Percentiles rank a stretch among this genome's conserved stretches.
Conservation (phyloP, 352 stramenopile species). For the Phytopythium helicoides region DNA sequence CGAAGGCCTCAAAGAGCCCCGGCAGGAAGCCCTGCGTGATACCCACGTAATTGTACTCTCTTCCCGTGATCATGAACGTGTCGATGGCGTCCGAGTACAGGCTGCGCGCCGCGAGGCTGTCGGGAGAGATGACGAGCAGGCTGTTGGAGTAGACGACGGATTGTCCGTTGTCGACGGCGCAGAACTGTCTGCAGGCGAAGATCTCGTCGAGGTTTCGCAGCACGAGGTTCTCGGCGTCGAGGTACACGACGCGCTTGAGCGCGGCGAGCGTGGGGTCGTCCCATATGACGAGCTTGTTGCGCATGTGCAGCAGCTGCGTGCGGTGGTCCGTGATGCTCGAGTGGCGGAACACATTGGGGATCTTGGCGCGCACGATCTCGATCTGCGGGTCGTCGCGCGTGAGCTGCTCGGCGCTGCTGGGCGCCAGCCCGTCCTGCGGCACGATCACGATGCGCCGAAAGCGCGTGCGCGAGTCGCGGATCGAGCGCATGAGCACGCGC, state of each 20-base stretch:
- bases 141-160: constrained; percentile 81
- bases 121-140: constrained; percentile 74
- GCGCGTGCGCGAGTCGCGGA: constrained; percentile 61
- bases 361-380: constrained; percentile 60
- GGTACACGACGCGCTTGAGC: constrained; percentile 70
- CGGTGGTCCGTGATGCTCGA: constrained; percentile 55
- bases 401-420: constrained; percentile 34
- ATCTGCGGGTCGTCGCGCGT: constrained; percentile 53
- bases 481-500: constrained; percentile 66
- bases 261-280: constrained; percentile 62
- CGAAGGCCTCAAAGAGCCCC: constrained; percentile 76
- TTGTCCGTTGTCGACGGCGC: constrained; percentile 78
- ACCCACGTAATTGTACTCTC: constrained; percentile 80
- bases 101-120: constrained; percentile 62
- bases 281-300: constrained; percentile 82
- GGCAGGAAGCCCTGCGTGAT: constrained; percentile 81
- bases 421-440: constrained; percentile 53
- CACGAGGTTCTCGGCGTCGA: constrained; percentile 80
- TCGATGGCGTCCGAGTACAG: constrained; percentile 83
- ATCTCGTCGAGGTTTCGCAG: constrained; percentile 82
- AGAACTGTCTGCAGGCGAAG: constrained; percentile 77
- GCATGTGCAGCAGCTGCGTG: constrained; percentile 78
- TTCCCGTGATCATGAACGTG: constrained; percentile 79
- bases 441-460: constrained; percentile 74
- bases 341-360: constrained; percentile 70